phyloP scores from a whole-genome alignment of 257 asterid genomes.

The Nicotiana attenuata region DNA sequence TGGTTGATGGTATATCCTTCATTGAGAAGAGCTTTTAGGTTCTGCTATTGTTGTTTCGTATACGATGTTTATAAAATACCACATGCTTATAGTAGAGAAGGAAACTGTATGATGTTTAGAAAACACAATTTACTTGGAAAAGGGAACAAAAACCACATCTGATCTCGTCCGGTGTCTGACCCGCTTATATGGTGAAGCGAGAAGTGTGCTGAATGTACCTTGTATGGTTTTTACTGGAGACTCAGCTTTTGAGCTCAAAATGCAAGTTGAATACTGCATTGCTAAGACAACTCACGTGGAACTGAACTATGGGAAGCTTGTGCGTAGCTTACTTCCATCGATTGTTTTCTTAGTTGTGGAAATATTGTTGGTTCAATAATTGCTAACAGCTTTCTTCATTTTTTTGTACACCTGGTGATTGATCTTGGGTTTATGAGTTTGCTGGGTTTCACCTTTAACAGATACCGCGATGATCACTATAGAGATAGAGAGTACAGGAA shows the following conservation, averaged over 20 bases:
- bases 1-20: not conserved
- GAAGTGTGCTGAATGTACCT: not conserved
- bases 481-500: conserved; percentile 27
- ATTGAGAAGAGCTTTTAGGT: not conserved
- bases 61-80: not conserved
- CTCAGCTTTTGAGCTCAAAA: not conserved
- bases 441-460: conserved; percentile 7
- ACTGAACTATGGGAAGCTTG: not conserved
- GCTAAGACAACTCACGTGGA: not conserved
- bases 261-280: not conserved
- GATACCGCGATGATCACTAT: conserved; percentile 28
- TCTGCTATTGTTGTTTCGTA: not conserved
- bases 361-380: not conserved
- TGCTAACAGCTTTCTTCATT: not conserved
- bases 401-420: not conserved
- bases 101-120: not conserved
- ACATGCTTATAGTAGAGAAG: not conserved
- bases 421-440: not conserved
- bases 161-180: not conserved
- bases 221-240: not conserved
- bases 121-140: not conserved
- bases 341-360: not conserved
- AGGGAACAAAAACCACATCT: not conserved
- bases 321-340: not conserved
- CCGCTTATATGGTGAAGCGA: not conserved